These are phyloP conservation scores for Auricularia sp. DNA, from an alignment of 768 basidiomycete genomes.

Conservation along the genomic window DNA sequence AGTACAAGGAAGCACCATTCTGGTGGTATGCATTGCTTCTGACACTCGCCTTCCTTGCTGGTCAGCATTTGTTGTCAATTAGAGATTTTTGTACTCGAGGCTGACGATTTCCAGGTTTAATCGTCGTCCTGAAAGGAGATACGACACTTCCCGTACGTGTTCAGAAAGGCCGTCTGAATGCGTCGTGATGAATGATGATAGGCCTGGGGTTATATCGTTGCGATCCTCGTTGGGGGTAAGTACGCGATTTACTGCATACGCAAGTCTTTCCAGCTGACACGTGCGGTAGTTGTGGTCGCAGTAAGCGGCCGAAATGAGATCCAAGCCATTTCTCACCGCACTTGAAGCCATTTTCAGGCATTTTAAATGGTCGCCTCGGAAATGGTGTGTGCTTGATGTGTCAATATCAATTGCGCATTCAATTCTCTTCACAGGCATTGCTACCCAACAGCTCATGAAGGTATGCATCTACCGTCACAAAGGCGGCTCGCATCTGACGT, in stretches of 20 bases:
- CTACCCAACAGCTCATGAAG: constrained; percentile 2
- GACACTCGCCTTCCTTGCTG: constrained; percentile 42
- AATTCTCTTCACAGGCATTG: neutral
- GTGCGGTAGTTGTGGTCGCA: constrained; percentile 4
- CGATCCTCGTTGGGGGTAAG: constrained; percentile 40
- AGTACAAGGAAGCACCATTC: constrained; percentile 50
- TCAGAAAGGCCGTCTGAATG: neutral
- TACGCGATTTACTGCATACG: constrained; percentile 8
- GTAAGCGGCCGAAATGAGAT: neutral
- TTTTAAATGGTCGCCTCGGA: neutral
- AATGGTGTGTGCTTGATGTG: neutral
- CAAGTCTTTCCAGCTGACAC: neutral
- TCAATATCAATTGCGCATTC: neutral
- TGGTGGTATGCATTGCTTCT: constrained; percentile 50
- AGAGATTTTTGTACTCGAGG: neutral
- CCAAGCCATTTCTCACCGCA: neutral
- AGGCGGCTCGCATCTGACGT: too few relatives aligned
- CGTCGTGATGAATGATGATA: neutral
- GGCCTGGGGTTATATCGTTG: constrained; percentile 52
- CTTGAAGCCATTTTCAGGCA: neutral
- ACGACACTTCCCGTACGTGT: constrained; percentile 37
- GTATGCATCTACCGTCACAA: neutral
- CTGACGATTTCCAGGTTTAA: constrained; percentile 31
- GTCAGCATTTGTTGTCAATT: constrained; percentile 20
- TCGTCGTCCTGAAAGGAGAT: constrained; percentile 48